phyloP scores from a whole-genome alignment of 768 basidiomycete genomes.

The Lentinula guzmanii region DNA sequence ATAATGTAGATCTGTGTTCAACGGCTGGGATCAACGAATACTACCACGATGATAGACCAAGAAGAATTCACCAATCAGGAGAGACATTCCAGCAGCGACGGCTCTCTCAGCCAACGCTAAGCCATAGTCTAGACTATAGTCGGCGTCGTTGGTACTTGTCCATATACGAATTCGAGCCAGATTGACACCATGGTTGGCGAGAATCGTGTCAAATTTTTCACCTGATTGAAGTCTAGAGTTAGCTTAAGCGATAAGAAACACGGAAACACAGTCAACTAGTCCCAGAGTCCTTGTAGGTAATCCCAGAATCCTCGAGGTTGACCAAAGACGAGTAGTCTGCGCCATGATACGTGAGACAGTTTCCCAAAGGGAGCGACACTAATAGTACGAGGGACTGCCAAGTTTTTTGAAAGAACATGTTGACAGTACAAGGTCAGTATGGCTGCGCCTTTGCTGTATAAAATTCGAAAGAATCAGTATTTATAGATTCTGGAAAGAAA shows the following conservation, averaged over 20 bases:
- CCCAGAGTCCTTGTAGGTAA: slow-evolving; percentile 37
- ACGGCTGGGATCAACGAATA: not conserved
- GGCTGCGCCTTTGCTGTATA: not conserved
- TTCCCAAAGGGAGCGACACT: not conserved
- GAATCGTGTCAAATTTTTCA: slow-evolving; percentile 43
- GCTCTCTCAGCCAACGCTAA: slow-evolving; percentile 50
- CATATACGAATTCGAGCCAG: slow-evolving; percentile 56
- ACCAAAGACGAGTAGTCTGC: slow-evolving; percentile 53
- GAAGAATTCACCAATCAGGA: slow-evolving; percentile 44
- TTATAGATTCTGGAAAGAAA: not conserved
- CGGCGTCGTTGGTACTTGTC: slow-evolving; percentile 47
- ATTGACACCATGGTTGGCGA: slow-evolving; percentile 48
- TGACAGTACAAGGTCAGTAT: not conserved
- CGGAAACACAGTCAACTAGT: not conserved
- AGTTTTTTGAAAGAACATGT: not conserved
- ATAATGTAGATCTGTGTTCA: not conserved
- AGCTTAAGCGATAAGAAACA: not conserved
- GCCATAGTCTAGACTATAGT: slow-evolving; percentile 47
- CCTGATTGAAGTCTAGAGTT: slow-evolving; percentile 12
- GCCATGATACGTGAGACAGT: slow-evolving; percentile 37
- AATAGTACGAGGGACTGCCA: not conserved
- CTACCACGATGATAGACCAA: not conserved
- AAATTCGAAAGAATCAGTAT: not conserved
- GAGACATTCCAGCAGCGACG: slow-evolving; percentile 47
- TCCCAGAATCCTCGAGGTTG: slow-evolving; percentile 43